These are phyloP conservation scores for Saposhnikovia divaricata DNA, from an alignment of 129 eudicot species.

Conservation along the genomic window DNA sequence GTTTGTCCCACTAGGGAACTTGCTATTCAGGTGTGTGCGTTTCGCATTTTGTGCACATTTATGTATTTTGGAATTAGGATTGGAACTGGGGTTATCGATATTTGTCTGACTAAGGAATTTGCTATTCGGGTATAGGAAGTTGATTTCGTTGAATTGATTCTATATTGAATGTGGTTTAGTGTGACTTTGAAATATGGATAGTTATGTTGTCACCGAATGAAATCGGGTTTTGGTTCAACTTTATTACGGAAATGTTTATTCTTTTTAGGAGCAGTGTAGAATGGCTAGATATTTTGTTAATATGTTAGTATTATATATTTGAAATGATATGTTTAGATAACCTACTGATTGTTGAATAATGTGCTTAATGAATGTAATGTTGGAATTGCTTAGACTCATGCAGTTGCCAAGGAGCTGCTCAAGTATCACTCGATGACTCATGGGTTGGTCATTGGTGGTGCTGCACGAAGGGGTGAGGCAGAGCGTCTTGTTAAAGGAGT, in stretches of 20 bases:
- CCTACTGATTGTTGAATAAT: not conserved
- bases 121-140: slow-evolving; percentile 63
- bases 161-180: not conserved
- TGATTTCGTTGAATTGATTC: not conserved
- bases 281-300: too few species aligned
- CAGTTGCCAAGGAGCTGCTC: slow-evolving; percentile 76
- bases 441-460: slow-evolving; percentile 82
- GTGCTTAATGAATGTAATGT: not conserved
- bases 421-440: slow-evolving; percentile 84
- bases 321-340: not conserved
- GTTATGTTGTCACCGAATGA: not conserved
- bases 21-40: slow-evolving; percentile 50
- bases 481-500: slow-evolving; percentile 86
- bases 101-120: slow-evolving; percentile 89
- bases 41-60: too few species aligned
- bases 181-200: not conserved
- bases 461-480: slow-evolving; percentile 60
- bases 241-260: too few species aligned
- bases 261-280: not conserved
- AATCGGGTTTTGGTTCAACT: not conserved
- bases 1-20: slow-evolving; percentile 92
- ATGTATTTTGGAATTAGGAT: slow-evolving; percentile 25
- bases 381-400: slow-evolving; percentile 58
- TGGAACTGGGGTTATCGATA: slow-evolving; percentile 77
- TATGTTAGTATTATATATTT: not conserved